A percentile compares a stretch with the other conserved stretches of the same genome.
These are phyloP conservation scores for Neurospora sp. DNA, from an alignment of 2,329 filamentous ascomycete genomes.

Conservation along the genomic window DNA sequence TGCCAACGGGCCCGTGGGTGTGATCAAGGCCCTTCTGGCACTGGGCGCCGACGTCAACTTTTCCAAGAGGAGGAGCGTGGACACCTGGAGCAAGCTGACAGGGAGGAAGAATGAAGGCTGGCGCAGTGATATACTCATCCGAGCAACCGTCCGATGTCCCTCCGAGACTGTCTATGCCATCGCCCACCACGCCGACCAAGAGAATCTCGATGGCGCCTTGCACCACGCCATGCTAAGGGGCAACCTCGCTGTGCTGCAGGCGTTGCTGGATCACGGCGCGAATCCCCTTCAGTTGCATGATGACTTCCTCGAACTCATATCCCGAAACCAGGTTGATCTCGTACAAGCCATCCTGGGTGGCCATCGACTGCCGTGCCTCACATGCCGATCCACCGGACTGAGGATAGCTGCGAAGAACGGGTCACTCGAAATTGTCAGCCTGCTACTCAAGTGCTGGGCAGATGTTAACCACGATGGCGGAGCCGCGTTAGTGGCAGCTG, in stretches of 20 bases:
- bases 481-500: slow-evolving; percentile 14
- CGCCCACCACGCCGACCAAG: slow-evolving; percentile 19
- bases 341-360: slow-evolving; percentile 15
- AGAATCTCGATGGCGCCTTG: slow-evolving; percentile 18
- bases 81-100: slow-evolving; percentile 16
- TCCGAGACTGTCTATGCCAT: slow-evolving; percentile 16
- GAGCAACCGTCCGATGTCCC: slow-evolving; percentile 15
- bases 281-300: slow-evolving; percentile 18
- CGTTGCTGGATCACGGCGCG: slow-evolving; percentile 18
- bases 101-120: slow-evolving; percentile 13
- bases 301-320: slow-evolving; percentile 19
- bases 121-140: slow-evolving; percentile 18
- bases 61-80: slow-evolving; percentile 12
- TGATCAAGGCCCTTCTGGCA: slow-evolving; percentile 17
- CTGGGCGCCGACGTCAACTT: slow-evolving; percentile 21
- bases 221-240: slow-evolving; percentile 17
- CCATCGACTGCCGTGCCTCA: slow-evolving; percentile 16
- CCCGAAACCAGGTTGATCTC: slow-evolving; percentile 11
- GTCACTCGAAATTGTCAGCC: slow-evolving; percentile 11
- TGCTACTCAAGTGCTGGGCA: slow-evolving; percentile 17
- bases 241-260: slow-evolving; percentile 15
- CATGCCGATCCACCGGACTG: slow-evolving; percentile 17
- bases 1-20: slow-evolving; percentile 15
- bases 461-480: slow-evolving; percentile 19
- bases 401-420: slow-evolving; percentile 18